A percentile compares a stretch with the other conserved stretches of the same genome.
Evolutionary conservation across 805 yeast species (phyloP).

Genomic region (Pichia insulana): DNA sequence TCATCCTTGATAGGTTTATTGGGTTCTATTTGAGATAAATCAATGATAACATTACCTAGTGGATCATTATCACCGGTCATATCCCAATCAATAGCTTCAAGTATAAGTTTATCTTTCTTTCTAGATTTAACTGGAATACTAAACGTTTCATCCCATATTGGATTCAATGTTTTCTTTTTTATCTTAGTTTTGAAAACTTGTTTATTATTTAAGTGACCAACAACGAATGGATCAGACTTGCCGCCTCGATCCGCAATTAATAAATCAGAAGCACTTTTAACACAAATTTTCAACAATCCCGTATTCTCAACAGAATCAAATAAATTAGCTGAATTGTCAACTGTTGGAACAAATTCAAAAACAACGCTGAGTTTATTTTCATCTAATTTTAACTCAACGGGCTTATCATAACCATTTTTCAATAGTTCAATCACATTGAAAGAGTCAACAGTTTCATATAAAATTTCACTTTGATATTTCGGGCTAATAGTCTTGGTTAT

Average conservation of each 20-base stretch:
- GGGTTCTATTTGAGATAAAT: conserved; percentile 42
- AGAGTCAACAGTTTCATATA: conserved; percentile 43
- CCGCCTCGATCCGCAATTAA: conserved; percentile 63
- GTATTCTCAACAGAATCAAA: conserved; percentile 58
- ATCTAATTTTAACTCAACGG: conserved; percentile 38
- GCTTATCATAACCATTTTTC: conserved; percentile 36
- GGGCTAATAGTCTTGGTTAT: conserved; percentile 45
- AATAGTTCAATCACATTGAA: conserved; percentile 48
- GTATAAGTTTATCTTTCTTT: conserved; percentile 38
- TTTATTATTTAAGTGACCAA: conserved; percentile 44
- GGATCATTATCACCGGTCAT: conserved; percentile 59
- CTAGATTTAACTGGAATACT: conserved; percentile 57
- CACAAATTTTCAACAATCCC: conserved; percentile 49
- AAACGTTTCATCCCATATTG: conserved; percentile 67
- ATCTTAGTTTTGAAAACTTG: conserved; percentile 50
- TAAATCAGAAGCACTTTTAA: conserved; percentile 47
- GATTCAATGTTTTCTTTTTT: conserved; percentile 58
- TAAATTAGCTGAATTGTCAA: conserved; percentile 34
- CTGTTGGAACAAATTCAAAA: conserved; percentile 54
- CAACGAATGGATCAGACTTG: conserved; percentile 64
- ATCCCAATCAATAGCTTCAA: conserved; percentile 70
- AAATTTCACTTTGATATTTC: conserved; percentile 37
- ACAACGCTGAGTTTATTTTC: conserved; percentile 34
- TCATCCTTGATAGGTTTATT: conserved; percentile 33
- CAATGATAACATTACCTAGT: conserved; percentile 45